Base-by-base conservation (phyloP, 2,329 filamentous ascomycete species). In the Colletotrichum tanaceti region DNA sequence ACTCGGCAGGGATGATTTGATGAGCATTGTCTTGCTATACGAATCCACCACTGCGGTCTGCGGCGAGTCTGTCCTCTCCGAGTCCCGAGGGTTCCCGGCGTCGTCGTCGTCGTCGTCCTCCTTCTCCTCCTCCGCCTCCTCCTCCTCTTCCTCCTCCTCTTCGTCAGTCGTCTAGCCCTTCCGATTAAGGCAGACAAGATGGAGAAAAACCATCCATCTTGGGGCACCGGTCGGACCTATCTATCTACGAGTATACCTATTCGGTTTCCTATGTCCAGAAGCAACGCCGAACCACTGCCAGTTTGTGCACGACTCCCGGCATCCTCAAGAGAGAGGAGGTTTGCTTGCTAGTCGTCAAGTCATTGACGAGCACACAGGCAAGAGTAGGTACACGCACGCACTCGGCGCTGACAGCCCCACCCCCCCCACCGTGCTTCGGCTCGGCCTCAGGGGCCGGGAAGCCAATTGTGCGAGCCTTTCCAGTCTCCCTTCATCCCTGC, bases 201-300 rank as follows among this genome's bases (percentile, higher is more conserved):
- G 62, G 63, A 66, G 66, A 65, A 61, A 18, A 18, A 28, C 11
- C 43, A 63, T 58, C 61, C 58, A n/a, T 28, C 47, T 59, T 53
- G 16, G 58, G 58, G 44, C 63, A 63, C 46, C 53, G 46, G 67
- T 49, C 67, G 53, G 67, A 70, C 67, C 58, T 70, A 39, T 58
- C 58, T 68, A n/a, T n/a, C n/a, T n/a, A n/a, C n/a, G n/a, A n/a
- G n/a, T n/a, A 44, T 58, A 39, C 64, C 58, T 68, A 43, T 63
- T 70, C 58, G 41, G 67, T 70, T 70, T 70, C 67, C 68, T 53
- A 70, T 59, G 47, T 63, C 53, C 53, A 64, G 64, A 70, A 66
- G 63, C 63, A 69, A 69, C 57, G 55, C 57, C 57, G 61, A 41
- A 66, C 60, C 35, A 58, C 57, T 69, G 66, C 24, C 57, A 61